Base-by-base conservation (phyloP, 1,139 yeast genomes). In the Debaryomyces udenii region DNA sequence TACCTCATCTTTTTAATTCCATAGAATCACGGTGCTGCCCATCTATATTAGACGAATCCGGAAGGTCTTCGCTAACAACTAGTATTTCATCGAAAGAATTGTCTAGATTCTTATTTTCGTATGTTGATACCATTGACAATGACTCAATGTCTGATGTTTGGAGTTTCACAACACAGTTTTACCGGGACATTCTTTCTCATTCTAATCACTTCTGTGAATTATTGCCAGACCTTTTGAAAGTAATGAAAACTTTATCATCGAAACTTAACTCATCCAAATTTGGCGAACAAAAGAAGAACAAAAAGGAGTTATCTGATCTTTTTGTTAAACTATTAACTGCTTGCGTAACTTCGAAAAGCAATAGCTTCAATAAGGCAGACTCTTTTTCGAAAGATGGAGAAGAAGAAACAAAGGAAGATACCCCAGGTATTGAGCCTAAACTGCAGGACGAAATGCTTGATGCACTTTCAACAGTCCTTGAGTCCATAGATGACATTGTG, bases 121-220 rank as follows among this genome's bases (percentile, higher is more conserved):
- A 90, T 56, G 64, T 83, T 15, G 66, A 67, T 6, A 77, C 89
- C 0, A 66, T 91, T 32, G 95, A 87, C 46, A 76, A 74, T 46
- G 96, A 89, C 50, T 81, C 88, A 0, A 67, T 89, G 27, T 87
- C 83, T 43, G 96, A 90, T 44, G 73, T 88, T 18, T 89, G 91
- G 83, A 60, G 59, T 14, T 76, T 75, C 18, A 68, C 83, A 16
- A 64, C 79, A 33, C 62, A 61, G 5, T 89, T 87, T 52, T 68
- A 86, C 48, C 80, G 74, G 47, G 89, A 83, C 18, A 75, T 81
- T 0, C 52, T 72, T 31, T 61, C 74, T 10, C 79, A 81, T 51
- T 60, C 74, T 13, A 50, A 64, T n/a, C 56, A 66, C 2, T 87
- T 79, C 57, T 74, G 73, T 41, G 62, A 62, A 2, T 57, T 84